Percentiles rank a stretch among this genome's conserved stretches.
These are phyloP conservation scores for Diaporthe vaccinii DNA, from an alignment of 2,329 filamentous ascomycete genomes.

Conservation along the genomic window DNA sequence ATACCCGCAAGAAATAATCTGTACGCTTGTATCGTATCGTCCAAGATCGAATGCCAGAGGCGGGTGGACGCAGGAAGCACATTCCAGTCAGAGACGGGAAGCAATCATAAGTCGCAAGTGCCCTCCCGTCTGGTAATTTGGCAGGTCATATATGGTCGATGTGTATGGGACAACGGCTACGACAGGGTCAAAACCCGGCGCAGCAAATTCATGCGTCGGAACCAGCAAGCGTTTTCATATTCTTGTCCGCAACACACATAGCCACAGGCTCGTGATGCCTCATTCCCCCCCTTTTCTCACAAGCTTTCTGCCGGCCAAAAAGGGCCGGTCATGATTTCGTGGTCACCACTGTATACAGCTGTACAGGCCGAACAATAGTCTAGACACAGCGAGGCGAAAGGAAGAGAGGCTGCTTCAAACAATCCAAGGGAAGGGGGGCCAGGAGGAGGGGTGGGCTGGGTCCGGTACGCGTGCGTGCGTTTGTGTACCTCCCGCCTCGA, in stretches of 20 bases:
- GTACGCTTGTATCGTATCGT: neutral
- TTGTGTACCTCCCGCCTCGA: conserved; percentile 16
- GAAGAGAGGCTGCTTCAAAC: conserved; percentile 11
- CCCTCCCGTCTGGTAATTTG: neutral
- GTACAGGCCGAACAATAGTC: conserved; percentile 31
- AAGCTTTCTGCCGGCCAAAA: conserved; percentile 7
- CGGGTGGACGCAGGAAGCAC: conserved; percentile 1
- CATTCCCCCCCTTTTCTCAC: conserved; percentile 5
- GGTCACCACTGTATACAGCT: conserved; percentile 32
- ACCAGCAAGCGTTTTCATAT: conserved; percentile 22
- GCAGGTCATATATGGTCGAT: conserved; percentile 27
- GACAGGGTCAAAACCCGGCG: conserved; percentile 17
- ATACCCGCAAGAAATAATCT: conserved; percentile 39
- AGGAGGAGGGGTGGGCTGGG: neutral
- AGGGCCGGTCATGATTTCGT: conserved; percentile 14
- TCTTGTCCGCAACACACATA: conserved; percentile 30
- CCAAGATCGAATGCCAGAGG: conserved; percentile 4
- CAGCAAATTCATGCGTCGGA: conserved; percentile 33
- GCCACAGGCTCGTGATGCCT: conserved; percentile 23
- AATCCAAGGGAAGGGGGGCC: neutral
- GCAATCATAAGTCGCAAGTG: conserved; percentile 3
- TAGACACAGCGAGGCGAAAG: conserved; percentile 36
- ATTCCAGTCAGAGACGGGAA: conserved; percentile 22
- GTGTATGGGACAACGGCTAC: conserved; percentile 28
- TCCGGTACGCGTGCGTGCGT: neutral